Base-by-base conservation (phyloP, 2,329 filamentous ascomycete species). In the Monilinia polystroma region DNA sequence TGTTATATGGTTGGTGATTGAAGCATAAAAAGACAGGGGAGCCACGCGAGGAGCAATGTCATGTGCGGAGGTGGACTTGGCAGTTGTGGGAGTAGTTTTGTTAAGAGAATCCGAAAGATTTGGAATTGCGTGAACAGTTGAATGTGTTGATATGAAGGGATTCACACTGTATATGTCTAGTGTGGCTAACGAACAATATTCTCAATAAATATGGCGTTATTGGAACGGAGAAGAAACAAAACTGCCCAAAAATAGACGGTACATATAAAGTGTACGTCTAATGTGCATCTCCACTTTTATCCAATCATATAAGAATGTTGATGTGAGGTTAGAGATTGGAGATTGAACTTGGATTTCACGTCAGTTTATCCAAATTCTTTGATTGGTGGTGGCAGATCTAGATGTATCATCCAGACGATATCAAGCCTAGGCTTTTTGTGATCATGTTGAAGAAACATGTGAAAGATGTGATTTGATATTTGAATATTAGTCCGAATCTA, bases 1-100 rank as follows among this genome's bases (percentile, higher is more conserved):
- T 47, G 23, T 59, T 56, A n/a, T 56, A 45, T 64, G 41, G 41
- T 62, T 52, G 45, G 58, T 41, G 23, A 8, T 23, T 26, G 11
- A 1, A 41, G n/a, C 26, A n/a, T 57, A 35, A 64, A 29, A 41
- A 38, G 63, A 49, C 63, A 58, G 41, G 63, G 63, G 53, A 51
- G 57, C 51, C 63, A 57, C 52, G 63, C 63, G 38, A 63, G 59
- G 26, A 47, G 43, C 43, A 47, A 45, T 63, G 35, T n/a, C 32
- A 45, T 32, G 60, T 43, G 60, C 32, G 60, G 47, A 52, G 58
- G 23, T 47, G 16, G 56, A 16, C 56, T 58, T 58, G 56, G 56
- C 41, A 45, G 12, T 14, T 45, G 45, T 41, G 14, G 14, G 29
- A 52, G 41, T 29, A 35, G 18, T 29, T 59, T 47, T 14, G 41